A percentile compares a stretch with the other conserved stretches of the same genome.
These are phyloP conservation scores for Sphagnum tenellum DNA, from an alignment of 225 moss, liverwort and hornwort species.

Conservation along the genomic window DNA sequence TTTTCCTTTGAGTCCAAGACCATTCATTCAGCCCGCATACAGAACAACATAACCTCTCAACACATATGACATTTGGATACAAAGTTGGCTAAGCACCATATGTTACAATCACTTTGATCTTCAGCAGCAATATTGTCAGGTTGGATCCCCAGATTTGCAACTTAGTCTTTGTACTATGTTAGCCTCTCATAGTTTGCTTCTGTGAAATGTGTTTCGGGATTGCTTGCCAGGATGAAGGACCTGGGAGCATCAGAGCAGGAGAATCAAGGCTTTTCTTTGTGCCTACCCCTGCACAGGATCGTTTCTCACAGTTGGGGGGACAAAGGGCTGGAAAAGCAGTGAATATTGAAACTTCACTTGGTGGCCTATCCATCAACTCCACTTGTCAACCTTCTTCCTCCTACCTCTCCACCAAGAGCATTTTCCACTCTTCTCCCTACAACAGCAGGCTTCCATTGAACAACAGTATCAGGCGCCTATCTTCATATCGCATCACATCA, in stretches of 20 bases:
- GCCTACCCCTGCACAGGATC: slow-evolving; percentile 22
- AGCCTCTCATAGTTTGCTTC: no score
- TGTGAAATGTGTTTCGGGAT: neutral
- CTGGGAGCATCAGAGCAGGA: slow-evolving; percentile 23
- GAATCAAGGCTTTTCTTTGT: slow-evolving; percentile 20
- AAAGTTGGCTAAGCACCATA: no score
- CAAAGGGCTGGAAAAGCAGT: slow-evolving; percentile 8
- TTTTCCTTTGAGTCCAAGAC: no score
- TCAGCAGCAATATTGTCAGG: no score
- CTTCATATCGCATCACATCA: slow-evolving; percentile 8
- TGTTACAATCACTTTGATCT: no score
- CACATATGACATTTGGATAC: no score
- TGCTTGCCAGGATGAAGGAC: slow-evolving; percentile 41
- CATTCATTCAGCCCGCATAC: no score
- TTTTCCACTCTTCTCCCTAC: slow-evolving; percentile 16
- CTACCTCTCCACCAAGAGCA: slow-evolving; percentile 31
- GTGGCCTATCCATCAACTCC: slow-evolving; percentile 50
- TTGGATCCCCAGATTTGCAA: no score
- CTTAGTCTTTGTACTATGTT: no score
- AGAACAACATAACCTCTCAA: no score
- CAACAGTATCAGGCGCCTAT: slow-evolving; percentile 4
- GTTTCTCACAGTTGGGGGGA: slow-evolving; percentile 16
- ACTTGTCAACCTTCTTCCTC: slow-evolving; percentile 52
- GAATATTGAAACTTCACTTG: slow-evolving; percentile 35
- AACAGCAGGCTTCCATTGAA: slow-evolving; percentile 10